Evolutionary conservation across 1,284 basidiomycete genomes (phyloP).

Genomic region (Fomitopsis pinicola): DNA sequence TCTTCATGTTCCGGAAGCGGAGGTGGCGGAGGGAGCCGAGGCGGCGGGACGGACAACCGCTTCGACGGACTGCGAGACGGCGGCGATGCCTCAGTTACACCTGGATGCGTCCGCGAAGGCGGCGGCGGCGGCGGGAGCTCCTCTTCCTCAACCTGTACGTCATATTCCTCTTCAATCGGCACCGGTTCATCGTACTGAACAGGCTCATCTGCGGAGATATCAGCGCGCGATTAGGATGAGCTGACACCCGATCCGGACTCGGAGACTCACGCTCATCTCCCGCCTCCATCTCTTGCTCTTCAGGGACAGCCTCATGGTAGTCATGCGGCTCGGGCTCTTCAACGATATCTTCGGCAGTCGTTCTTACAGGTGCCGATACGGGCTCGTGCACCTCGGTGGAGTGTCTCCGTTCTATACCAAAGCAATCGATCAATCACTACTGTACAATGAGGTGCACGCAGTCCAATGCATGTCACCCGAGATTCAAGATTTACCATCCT

Average conservation of each 20-base stretch:
- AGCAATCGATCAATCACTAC: slow-evolving; percentile 26
- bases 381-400: slow-evolving; percentile 4
- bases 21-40: neutral
- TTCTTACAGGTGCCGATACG: slow-evolving; percentile 4
- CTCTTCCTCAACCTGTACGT: neutral
- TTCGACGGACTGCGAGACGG: slow-evolving; percentile 4
- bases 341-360: slow-evolving; percentile 1
- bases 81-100: slow-evolving; percentile 1
- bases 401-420: slow-evolving; percentile 14
- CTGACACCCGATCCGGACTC: slow-evolving; percentile 9
- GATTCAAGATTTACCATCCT: slow-evolving; percentile 56
- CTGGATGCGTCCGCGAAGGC: slow-evolving; percentile 11
- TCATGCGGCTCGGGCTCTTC: slow-evolving; percentile 7
- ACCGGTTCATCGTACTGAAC: neutral
- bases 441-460: slow-evolving; percentile 16
- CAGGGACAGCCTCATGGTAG: slow-evolving; percentile 3
- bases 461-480: slow-evolving; percentile 10
- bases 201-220: neutral
- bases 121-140: slow-evolving; percentile 9
- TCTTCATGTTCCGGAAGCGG: neutral
- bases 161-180: slow-evolving; percentile 4
- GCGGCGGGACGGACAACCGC: neutral
- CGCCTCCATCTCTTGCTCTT: slow-evolving; percentile 1
- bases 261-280: neutral
- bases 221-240: neutral